Evolutionary conservation across 257 asterid genomes (phyloP).

Genomic region (Scutellaria baicalensis): DNA sequence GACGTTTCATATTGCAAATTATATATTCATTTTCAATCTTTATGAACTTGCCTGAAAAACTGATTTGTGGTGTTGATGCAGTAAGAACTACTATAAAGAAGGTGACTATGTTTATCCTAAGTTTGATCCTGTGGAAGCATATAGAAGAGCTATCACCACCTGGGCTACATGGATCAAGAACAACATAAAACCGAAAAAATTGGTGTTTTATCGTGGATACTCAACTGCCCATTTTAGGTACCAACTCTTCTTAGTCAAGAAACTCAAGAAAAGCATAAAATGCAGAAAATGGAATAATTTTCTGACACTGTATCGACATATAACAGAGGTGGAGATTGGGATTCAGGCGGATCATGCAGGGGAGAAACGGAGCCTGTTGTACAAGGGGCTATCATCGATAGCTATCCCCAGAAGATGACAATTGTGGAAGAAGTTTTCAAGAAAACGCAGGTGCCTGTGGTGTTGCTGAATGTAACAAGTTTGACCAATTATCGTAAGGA

Average conservation of each 20-base stretch:
- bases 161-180: conserved; percentile 83
- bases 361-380: conserved; percentile 74
- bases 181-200: conserved; percentile 34
- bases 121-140: conserved; percentile 87
- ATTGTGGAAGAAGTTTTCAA: conserved; percentile 58
- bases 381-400: conserved; percentile 56
- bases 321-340: conserved; percentile 98
- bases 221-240: conserved; percentile 99
- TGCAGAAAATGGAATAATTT: neutral
- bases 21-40: neutral
- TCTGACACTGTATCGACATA: neutral
- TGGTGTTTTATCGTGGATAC: conserved; percentile 88
- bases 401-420: conserved; percentile 83
- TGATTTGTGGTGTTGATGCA: conserved; percentile 24
- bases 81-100: conserved; percentile 89
- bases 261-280: neutral
- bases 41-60: neutral
- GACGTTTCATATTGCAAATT: neutral
- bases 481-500: conserved; percentile 88
- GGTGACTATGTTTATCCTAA: conserved; percentile 58
- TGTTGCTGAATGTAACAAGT: conserved; percentile 61
- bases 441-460: conserved; percentile 50
- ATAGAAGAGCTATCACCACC: conserved; percentile 73
- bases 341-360: conserved; percentile 90
- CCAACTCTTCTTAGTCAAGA: neutral